phyloP scores from a whole-genome alignment of 768 basidiomycete species.

The Leccinum barrowsii region DNA sequence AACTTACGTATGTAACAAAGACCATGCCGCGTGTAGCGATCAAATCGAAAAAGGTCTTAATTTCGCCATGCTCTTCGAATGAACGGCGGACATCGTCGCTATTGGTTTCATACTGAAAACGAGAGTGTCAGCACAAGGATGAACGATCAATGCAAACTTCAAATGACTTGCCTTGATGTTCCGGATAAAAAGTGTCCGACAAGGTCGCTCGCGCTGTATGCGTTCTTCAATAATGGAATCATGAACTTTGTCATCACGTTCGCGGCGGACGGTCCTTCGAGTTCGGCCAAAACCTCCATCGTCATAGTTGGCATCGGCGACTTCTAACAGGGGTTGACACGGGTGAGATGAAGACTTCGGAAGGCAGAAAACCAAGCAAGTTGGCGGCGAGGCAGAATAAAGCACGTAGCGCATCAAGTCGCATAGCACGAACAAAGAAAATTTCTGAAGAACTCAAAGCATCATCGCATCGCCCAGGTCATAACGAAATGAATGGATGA shows the following conservation, averaged over 20 bases:
- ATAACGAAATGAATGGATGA: conserved; percentile 17
- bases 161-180: conserved; percentile 88
- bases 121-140: conserved; percentile 12
- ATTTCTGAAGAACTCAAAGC: conserved; percentile 23
- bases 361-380: conserved; percentile 40
- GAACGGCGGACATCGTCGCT: conserved; percentile 78
- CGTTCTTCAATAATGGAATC: conserved; percentile 92
- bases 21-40: conserved; percentile 97
- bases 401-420: conserved; percentile 44
- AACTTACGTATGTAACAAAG: conserved; percentile 95
- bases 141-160: conserved; percentile 5
- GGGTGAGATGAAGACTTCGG: conserved; percentile 45
- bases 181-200: conserved; percentile 93
- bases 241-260: conserved; percentile 86
- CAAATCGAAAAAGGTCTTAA: conserved; percentile 96
- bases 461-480: conserved; percentile 16
- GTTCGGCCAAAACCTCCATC: conserved; percentile 47
- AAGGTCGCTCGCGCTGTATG: conserved; percentile 89
- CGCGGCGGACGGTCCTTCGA: conserved; percentile 59
- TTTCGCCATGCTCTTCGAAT: conserved; percentile 93
- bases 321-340: conserved; percentile 55
- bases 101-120: conserved; percentile 77
- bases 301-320: conserved; percentile 52
- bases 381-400: conserved; percentile 40
- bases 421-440: conserved; percentile 23